Base-by-base conservation (phyloP, 208 protist species). In the Perkinsela sp. region DNA sequence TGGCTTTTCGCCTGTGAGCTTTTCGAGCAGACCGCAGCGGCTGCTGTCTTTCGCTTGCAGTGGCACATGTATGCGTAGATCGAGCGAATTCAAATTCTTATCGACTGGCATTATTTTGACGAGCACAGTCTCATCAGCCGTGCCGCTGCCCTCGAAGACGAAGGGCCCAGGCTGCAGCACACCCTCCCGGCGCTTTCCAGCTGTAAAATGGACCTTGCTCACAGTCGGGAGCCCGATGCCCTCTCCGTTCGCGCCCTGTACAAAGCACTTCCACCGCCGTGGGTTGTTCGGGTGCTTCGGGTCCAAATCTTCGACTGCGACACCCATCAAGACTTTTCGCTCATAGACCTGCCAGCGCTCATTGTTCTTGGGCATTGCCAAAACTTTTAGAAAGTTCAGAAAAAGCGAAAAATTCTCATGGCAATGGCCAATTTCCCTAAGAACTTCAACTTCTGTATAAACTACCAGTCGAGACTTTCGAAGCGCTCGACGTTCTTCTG, bases 401-500 rank as follows among this genome's bases (percentile, higher is more conserved):
- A n/a, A n/a, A n/a, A n/a, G n/a, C n/a, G n/a, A n/a, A n/a, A n/a
- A n/a, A n/a, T n/a, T n/a, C n/a, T n/a, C n/a, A n/a, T n/a, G n/a
- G n/a, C n/a, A n/a, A n/a, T n/a, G n/a, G n/a, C n/a, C n/a, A n/a
- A n/a, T n/a, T n/a, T n/a, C n/a, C n/a, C n/a, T n/a, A n/a, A n/a
- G n/a, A n/a, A n/a, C n/a, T n/a, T n/a, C n/a, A n/a, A n/a, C n/a
- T n/a, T n/a, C n/a, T n/a, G n/a, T n/a, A n/a, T n/a, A n/a, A n/a
- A n/a, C n/a, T n/a, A 97, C 75, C 94, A 94, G 31, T 90, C 82
- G 30, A 92, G 78, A 28, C 87, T 73, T 48, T 87, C 88, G 74
- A 98, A 99, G 32, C 93, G 87, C 66, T 94, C 81, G 0, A 99
- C 72, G 6, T 87, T 71, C 13, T 78, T 76, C 72, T 96, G 80